Evolutionary conservation across 2,329 filamentous ascomycete species (phyloP).

Genomic region (Claviceps digitariae): DNA sequence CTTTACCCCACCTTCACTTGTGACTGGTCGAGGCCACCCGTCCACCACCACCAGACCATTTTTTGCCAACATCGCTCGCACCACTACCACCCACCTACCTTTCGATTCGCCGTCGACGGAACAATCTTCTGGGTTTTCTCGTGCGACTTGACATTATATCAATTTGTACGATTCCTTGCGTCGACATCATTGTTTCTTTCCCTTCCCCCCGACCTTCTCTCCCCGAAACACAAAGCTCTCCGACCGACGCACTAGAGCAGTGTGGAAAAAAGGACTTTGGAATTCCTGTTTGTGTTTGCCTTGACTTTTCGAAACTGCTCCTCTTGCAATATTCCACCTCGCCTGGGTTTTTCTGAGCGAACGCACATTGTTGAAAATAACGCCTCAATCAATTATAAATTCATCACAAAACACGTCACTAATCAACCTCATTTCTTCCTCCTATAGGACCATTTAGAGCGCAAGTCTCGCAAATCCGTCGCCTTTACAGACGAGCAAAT

Average conservation of each 20-base stretch:
- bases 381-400: too few species aligned
- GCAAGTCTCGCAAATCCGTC: constrained; percentile 82
- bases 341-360: not conserved
- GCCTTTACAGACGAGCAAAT: constrained; percentile 80
- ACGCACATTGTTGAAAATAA: too few species aligned
- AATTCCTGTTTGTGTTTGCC: constrained; percentile 1
- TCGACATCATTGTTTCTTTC: not conserved
- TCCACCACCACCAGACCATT: constrained; percentile 1
- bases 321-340: not conserved
- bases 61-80: constrained; percentile 2
- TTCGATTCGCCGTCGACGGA: not conserved
- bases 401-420: not conserved
- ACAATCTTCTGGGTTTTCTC: not conserved
- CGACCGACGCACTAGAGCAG: not conserved
- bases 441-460: constrained; percentile 26
- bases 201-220: not conserved
- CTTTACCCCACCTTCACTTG: constrained; percentile 8
- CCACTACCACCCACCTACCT: constrained; percentile 1
- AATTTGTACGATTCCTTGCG: not conserved
- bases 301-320: not conserved
- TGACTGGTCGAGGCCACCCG: constrained; percentile 4
- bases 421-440: not conserved
- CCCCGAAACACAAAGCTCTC: not conserved
- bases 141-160: not conserved
- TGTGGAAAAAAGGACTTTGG: not conserved